These are phyloP conservation scores for Pneumocystis canis DNA, from an alignment of 1,139 yeast genomes.

Conservation along the genomic window DNA sequence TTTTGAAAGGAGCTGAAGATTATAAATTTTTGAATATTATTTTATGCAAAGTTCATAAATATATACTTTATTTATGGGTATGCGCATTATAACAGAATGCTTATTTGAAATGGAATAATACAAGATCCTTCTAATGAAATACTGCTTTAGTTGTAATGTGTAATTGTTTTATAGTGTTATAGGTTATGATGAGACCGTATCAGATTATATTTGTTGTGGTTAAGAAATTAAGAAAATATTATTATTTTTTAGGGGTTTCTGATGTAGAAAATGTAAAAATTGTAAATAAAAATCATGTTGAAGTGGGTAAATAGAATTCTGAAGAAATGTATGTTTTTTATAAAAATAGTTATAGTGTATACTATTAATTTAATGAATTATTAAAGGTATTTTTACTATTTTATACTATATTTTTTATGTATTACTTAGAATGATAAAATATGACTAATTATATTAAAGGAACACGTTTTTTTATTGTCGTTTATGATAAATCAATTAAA, in stretches of 20 bases:
- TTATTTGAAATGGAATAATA: conserved; percentile 74
- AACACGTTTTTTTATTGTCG: conserved; percentile 46
- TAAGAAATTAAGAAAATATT: conserved; percentile 52
- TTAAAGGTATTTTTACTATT: conserved; percentile 82
- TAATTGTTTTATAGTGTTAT: conserved; percentile 81
- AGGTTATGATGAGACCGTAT: conserved; percentile 89
- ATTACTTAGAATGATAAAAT: conserved; percentile 28
- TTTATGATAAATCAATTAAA: conserved; percentile 39
- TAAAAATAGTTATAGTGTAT: conserved; percentile 76
- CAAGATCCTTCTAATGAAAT: conserved; percentile 88
- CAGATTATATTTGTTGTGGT: conserved; percentile 69
- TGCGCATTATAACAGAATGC: conserved; percentile 88
- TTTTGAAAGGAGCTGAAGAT: conserved; percentile 1
- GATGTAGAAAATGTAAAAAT: conserved; percentile 69
- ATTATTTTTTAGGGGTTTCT: conserved; percentile 26
- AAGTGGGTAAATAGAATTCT: conserved; percentile 53
- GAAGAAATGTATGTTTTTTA: conserved; percentile 92
- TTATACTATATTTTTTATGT: conserved; percentile 52
- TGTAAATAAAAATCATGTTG: conserved; percentile 45
- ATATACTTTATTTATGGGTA: conserved; percentile 93
- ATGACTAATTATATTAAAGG: conserved; percentile 51
- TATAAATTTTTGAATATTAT: conserved; percentile 12
- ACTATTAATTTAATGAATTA: conserved; percentile 74
- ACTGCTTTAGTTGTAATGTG: conserved; percentile 92
- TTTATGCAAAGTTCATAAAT: conserved; percentile 52